Conservation (phyloP, 768 basidiomycete species). For the Rubroboletus satanas region DNA sequence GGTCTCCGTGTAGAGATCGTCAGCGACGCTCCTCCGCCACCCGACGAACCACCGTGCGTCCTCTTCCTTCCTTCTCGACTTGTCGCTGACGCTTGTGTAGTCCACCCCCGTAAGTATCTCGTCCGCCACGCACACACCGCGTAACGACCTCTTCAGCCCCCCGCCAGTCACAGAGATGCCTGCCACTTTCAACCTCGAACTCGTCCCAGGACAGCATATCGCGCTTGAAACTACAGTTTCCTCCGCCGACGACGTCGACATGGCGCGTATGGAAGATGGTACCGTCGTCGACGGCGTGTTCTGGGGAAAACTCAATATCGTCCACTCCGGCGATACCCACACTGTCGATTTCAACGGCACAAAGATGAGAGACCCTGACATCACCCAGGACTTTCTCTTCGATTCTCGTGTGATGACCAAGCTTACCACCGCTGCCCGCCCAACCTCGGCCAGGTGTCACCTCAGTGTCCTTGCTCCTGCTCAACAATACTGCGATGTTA, state of each 20-base stretch:
- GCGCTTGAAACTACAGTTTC: constrained; percentile 75
- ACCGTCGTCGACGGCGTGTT: constrained; percentile 81
- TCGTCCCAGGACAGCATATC: constrained; percentile 73
- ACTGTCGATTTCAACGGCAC: constrained; percentile 82
- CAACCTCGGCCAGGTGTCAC: constrained; percentile 71
- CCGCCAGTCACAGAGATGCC: constrained; percentile 85
- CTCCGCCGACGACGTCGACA: constrained; percentile 80
- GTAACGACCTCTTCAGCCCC: constrained; percentile 34
- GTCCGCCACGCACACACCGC: constrained; percentile 12
- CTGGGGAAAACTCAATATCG: constrained; percentile 84
- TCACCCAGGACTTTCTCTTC: constrained; percentile 64
- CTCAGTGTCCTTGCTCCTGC: constrained; percentile 69
- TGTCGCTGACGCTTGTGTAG: constrained; percentile 26
- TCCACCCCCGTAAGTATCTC: constrained; percentile 46
- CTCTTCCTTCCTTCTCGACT: background rate
- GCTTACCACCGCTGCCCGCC: constrained; percentile 70
- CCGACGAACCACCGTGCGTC: constrained; percentile 74
- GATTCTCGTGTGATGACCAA: constrained; percentile 77
- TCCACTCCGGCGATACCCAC: constrained; percentile 74
- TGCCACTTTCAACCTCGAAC: constrained; percentile 78
- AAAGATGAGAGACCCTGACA: constrained; percentile 59
- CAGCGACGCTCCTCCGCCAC: constrained; percentile 79
- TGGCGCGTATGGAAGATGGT: constrained; percentile 90
- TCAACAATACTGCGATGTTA: constrained; percentile 77
- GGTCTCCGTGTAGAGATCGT: constrained; percentile 84